Evolutionary conservation across 2,329 filamentous ascomycete genomes (phyloP), one percentile per base, ranked within the genome.

Genomic region (Neodidymelliopsis sp.): DNA sequence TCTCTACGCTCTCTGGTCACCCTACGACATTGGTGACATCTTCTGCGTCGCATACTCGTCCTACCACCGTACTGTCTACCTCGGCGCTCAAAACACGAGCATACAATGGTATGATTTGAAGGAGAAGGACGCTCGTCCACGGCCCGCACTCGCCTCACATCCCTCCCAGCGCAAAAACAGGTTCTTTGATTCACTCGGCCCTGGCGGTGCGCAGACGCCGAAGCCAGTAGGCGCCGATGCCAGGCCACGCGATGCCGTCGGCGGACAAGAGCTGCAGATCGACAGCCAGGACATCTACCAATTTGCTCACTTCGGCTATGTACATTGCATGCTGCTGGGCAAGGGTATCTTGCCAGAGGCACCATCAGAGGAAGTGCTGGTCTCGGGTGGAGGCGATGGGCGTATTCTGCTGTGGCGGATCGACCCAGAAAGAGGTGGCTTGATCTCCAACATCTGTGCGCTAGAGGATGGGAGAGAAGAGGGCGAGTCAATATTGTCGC

Each of bases 331-430:
- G 93, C 80, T 96, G 4, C 80, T 99, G 50, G 86, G 90, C 0
- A 85, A 84, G 53, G 90, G 89, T 0, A 80, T 90, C 6, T 81
- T 90, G 4, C 78, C 80, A n/a, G 87, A 87, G 6, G 79, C 83
- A 0, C 85, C 90, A 1, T 85, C 88, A 19, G 78, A 82, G 47
- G 92, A 97, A 60, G 85, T 96, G 1, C 72, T 99, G 27, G 84
- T 99, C 23, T 96, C 93, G 0, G 94, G 92, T 7, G 92, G 91
- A 25, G 95, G 94, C 23, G 94, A 97, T 67, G 95, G 94, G 0
- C 90, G 89, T 0, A 92, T 99, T 68, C 96, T 96, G 73, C 73
- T 97, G n/a, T 99, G 94, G 94, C 84, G 83, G 42, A 80, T 96
- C 12, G 74, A 83, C n/a, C 75, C 81, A 7, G 75, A 82, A 8